These are phyloP conservation scores for Fonsecaea multimorphosa DNA, from an alignment of 2,329 filamentous ascomycete genomes.

Conservation along the genomic window DNA sequence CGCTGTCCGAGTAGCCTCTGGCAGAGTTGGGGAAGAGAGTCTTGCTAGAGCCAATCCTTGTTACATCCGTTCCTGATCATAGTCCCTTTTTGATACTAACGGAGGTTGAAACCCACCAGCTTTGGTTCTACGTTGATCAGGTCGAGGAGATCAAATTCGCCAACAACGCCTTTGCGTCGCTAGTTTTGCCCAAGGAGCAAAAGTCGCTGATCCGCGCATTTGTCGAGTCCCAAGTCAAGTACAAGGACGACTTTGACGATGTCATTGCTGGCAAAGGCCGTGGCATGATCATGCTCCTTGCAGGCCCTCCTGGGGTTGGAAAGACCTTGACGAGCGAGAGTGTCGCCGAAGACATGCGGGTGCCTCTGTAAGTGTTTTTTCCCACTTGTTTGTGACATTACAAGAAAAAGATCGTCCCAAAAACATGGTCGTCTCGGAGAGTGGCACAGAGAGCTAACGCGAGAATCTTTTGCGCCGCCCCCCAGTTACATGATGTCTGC, in stretches of 20 bases:
- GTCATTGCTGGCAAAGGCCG: constrained; percentile 60
- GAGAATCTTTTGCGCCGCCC: neutral
- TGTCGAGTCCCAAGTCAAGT: constrained; percentile 50
- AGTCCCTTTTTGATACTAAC: neutral
- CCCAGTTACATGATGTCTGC: constrained; percentile 53
- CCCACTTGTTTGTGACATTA: neutral
- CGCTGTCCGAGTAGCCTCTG: neutral
- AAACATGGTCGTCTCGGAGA: neutral
- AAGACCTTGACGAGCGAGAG: constrained; percentile 61
- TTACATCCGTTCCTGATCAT: neutral
- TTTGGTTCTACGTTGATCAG: constrained; percentile 49
- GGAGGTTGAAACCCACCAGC: constrained; percentile 6
- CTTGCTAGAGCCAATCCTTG: neutral
- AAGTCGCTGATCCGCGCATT: constrained; percentile 58
- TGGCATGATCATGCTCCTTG: constrained; percentile 52
- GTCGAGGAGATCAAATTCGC: constrained; percentile 54
- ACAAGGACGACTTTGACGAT: constrained; percentile 55
- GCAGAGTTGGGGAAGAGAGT: neutral
- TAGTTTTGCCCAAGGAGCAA: constrained; percentile 56
- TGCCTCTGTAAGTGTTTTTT: constrained; percentile 47
- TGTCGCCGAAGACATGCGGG: constrained; percentile 58
- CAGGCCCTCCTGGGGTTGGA: constrained; percentile 60
- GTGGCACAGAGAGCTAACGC: neutral
- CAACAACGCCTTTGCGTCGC: constrained; percentile 53
- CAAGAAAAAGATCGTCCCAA: neutral